Evolutionary conservation across 2,329 filamentous ascomycete genomes (phyloP), one percentile per base, ranked within the genome.

Genomic region (Xylariomycetidae sp.): DNA sequence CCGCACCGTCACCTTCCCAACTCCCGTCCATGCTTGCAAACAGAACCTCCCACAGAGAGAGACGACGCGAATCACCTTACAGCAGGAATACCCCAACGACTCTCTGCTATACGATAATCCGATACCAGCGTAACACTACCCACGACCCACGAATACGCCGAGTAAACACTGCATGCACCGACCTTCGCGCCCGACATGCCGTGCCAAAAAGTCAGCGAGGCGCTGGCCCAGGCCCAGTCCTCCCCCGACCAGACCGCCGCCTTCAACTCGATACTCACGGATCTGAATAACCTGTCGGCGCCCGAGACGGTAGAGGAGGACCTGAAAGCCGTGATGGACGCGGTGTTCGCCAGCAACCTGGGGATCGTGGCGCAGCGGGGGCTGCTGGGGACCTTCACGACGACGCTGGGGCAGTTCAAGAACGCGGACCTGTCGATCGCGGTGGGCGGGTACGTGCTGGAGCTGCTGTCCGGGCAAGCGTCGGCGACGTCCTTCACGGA

Each of bases 311-410:
- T 61, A 25, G 44, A 50, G 26, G 50, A 71, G 39, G 79, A 89
- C 57, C 69, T 89, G 38, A 77, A 76, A 39, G 75, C 76, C 49
- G 80, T 85, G 46, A 67, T 80, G 34, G 72, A 80, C 49, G 75
- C 72, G 31, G 70, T 89, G 33, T 75, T 89, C 44, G 70, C 67
- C 44, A 79, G 85, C 49, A 70, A 71, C 15, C 71, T 89, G 34
- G 83, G 84, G 49, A 79, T 90, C 47, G 83, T 92, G n/a, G 71
- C 79, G 19, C 79, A 83, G 5, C 77, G 85, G 5, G 72, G 77
- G 12, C 70, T 92, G 10, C 76, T 93, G 40, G 69, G 72, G 35
- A 16, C 26, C 13, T 85, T 93, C 53, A 70, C 84, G 44, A 52
- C 65, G 25, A 66, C 72, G 12, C 81, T 94, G 47, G 65, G 72